These are phyloP conservation scores for Raphanus raphanistrum DNA, from an alignment of 345 rosid genomes.

Conservation along the genomic window DNA sequence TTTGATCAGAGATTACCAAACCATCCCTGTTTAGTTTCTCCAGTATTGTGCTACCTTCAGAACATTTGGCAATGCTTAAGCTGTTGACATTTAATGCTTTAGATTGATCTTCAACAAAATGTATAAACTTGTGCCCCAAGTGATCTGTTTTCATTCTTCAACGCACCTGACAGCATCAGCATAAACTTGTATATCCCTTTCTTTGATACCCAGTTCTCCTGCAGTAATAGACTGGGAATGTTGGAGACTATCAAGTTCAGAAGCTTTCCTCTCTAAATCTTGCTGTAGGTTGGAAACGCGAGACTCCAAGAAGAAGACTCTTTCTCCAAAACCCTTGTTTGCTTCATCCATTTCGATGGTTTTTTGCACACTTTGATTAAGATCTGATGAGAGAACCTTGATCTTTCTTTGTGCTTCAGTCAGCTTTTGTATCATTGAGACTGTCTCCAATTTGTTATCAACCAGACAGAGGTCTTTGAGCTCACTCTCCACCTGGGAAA, in stretches of 20 bases:
- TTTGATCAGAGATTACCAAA: conserved; percentile 42
- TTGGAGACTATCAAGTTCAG: conserved; percentile 48
- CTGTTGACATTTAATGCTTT: conserved; percentile 43
- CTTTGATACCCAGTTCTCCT: conserved; percentile 50
- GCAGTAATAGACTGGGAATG: conserved; percentile 46
- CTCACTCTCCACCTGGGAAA: conserved; percentile 53
- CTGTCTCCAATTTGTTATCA: conserved; percentile 43
- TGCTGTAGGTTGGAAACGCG: conserved; percentile 47
- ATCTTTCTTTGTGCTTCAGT: conserved; percentile 39
- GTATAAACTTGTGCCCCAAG: conserved; percentile 39
- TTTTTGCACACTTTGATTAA: conserved; percentile 36
- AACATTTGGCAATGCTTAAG: conserved; percentile 42
- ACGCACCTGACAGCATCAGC: conserved; percentile 37
- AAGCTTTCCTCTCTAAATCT: conserved; percentile 53
- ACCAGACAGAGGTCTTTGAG: conserved; percentile 46
- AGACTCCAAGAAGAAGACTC: conserved; percentile 51
- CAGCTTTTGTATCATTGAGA: conserved; percentile 40
- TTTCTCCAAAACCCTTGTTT: conserved; percentile 44
- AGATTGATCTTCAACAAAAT: conserved; percentile 30
- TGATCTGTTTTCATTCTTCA: conserved; percentile 48
- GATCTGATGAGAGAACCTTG: conserved; percentile 41
- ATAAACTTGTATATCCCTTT: conserved; percentile 43
- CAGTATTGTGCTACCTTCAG: conserved; percentile 40
- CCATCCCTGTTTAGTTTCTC: conserved; percentile 47
- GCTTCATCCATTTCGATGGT: conserved; percentile 43